A percentile compares a stretch with the other conserved stretches of the same genome.
These are phyloP conservation scores for Saccharomycopsis vini DNA, from an alignment of 805 yeast species.

Conservation along the genomic window DNA sequence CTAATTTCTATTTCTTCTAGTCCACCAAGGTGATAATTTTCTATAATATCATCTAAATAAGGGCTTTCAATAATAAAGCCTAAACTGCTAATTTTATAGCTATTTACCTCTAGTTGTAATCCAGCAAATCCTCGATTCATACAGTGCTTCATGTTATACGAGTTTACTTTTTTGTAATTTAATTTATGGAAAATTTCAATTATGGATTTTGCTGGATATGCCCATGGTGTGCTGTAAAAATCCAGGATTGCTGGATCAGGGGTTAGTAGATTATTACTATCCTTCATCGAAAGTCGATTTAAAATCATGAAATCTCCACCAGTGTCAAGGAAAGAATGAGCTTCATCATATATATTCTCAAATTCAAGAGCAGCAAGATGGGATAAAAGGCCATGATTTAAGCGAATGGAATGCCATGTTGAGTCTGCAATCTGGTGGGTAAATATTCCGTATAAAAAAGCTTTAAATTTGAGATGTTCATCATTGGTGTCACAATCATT, in stretches of 20 bases:
- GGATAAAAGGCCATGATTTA: conserved; percentile 42
- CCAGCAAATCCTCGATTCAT: conserved; percentile 41
- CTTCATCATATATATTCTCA: conserved; percentile 36
- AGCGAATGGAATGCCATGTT: conserved; percentile 56
- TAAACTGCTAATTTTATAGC: conserved; percentile 7
- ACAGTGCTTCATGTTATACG: conserved; percentile 36
- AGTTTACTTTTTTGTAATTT: conserved; percentile 30
- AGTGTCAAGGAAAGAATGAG: conserved; percentile 49
- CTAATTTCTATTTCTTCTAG: conserved; percentile 27
- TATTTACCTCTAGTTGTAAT: conserved; percentile 8
- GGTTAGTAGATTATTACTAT: conserved; percentile 5
- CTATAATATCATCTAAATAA: conserved; percentile 24
- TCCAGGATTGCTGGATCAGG: background rate
- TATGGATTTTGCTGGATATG: conserved; percentile 36
- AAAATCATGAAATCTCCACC: conserved; percentile 55
- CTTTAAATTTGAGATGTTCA: conserved; percentile 29
- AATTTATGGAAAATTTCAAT: conserved; percentile 29
- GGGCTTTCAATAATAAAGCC: conserved; percentile 25
- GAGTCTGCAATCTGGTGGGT: conserved; percentile 59
- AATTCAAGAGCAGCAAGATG: conserved; percentile 47
- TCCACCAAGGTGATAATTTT: conserved; percentile 31
- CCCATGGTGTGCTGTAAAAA: conserved; percentile 31
- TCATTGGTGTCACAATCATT: no score
- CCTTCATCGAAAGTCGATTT: conserved; percentile 25
- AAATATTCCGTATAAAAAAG: conserved; percentile 50